Conservation (phyloP, 202 grass and related monocot species). For the Musa balbisiana region DNA sequence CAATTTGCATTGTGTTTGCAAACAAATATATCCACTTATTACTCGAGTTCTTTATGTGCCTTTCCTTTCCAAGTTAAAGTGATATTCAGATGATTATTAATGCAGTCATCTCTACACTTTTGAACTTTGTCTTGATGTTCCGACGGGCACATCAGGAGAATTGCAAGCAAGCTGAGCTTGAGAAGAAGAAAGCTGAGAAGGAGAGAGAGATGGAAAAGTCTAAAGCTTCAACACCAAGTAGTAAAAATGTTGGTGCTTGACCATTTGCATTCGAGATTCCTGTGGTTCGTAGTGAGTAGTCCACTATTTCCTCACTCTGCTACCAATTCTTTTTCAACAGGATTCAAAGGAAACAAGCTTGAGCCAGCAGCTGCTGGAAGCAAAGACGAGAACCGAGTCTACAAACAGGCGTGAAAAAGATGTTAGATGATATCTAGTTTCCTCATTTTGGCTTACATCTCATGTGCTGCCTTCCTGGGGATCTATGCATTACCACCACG, state of each 20-base stretch:
- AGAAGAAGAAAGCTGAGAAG: constrained; percentile 86
- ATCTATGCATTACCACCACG: neutral
- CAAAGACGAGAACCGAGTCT: constrained; percentile 47
- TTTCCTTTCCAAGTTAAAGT: neutral
- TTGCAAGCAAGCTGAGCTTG: constrained; percentile 80
- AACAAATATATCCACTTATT: neutral
- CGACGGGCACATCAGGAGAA: constrained; percentile 83
- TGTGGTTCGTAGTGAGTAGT: neutral
- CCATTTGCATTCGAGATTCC: neutral
- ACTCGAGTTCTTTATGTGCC: neutral
- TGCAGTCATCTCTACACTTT: constrained; percentile 86
- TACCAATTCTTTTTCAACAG: constrained; percentile 22
- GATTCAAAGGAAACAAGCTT: constrained; percentile 48
- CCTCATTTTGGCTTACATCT: constrained; percentile 13
- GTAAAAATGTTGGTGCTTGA: constrained; percentile 41
- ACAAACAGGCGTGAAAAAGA: constrained; percentile 56
- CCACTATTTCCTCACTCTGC: neutral
- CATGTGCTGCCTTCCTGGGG: constrained; percentile 12
- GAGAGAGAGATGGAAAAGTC: constrained; percentile 66
- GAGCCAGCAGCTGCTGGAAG: constrained; percentile 55
- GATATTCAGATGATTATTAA: neutral
- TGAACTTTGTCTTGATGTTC: constrained; percentile 84
- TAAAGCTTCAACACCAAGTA: constrained; percentile 34
- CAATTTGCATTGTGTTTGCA: neutral
- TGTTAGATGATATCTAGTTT: constrained; percentile 34